phyloP scores from a whole-genome alignment of 176 grass and related monocot genomes.

The Thinopyrum elongatum region DNA sequence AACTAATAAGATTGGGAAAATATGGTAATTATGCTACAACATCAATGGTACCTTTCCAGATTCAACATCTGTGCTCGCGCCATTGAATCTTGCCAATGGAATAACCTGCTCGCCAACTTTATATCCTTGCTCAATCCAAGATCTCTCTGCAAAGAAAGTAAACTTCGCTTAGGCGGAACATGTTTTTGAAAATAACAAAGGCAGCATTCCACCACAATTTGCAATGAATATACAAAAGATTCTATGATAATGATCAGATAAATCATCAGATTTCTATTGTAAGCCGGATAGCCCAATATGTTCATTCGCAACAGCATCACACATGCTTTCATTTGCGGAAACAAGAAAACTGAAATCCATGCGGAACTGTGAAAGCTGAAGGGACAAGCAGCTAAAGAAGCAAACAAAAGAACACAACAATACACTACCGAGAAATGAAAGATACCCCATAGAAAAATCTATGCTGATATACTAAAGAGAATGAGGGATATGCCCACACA shows the following conservation, averaged over 20 bases:
- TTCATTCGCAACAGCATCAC: neutral
- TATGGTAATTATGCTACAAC: slow-evolving; percentile 1
- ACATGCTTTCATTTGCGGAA: neutral
- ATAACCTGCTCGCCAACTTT: slow-evolving; percentile 96
- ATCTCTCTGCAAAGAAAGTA: slow-evolving; percentile 70
- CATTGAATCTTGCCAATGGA: slow-evolving; percentile 97
- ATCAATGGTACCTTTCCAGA: slow-evolving; percentile 55
- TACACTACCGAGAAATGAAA: neutral
- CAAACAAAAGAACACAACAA: neutral
- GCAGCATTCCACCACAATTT: neutral
- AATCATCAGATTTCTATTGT: slow-evolving; percentile 22
- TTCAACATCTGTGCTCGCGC: slow-evolving; percentile 63
- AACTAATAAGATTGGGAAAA: neutral
- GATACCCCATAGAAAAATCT: slow-evolving; percentile 6
- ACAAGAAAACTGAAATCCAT: neutral
- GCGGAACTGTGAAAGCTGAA: neutral
- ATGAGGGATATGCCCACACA: neutral
- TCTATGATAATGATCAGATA: neutral
- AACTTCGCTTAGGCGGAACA: neutral
- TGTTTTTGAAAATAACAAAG: neutral
- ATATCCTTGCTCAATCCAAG: slow-evolving; percentile 92
- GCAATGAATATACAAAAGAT: slow-evolving; percentile 14
- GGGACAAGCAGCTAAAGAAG: neutral
- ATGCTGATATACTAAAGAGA: neutral
- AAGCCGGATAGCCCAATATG: slow-evolving; percentile 1